phyloP scores from a whole-genome alignment of 352 stramenopile species.

The Phytophthora niederhauseri region DNA sequence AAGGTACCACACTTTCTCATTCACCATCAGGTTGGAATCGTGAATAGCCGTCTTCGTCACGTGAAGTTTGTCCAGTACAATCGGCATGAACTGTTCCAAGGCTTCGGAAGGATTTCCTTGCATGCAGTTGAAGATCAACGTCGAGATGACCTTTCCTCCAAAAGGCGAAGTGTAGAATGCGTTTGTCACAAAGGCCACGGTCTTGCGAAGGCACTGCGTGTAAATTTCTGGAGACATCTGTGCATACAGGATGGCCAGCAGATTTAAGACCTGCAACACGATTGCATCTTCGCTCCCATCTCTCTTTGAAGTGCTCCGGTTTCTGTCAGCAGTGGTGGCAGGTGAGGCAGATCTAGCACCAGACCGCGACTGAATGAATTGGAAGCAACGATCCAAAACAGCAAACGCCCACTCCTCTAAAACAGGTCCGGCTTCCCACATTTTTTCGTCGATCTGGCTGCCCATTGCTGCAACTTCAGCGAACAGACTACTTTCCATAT shows the following conservation, averaged over 20 bases:
- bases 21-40: slow-evolving; percentile 47
- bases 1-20: slow-evolving; percentile 75
- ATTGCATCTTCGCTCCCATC: slow-evolving; percentile 49
- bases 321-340: slow-evolving; percentile 25
- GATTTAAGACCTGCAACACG: slow-evolving; percentile 64
- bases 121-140: slow-evolving; percentile 56
- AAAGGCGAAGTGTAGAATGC: slow-evolving; percentile 70
- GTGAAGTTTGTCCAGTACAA: slow-evolving; percentile 58
- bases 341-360: slow-evolving; percentile 38
- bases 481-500: slow-evolving; percentile 57
- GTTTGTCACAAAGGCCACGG: slow-evolving; percentile 54
- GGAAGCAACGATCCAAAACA: slow-evolving; percentile 67
- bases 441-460: slow-evolving; percentile 46
- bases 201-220: slow-evolving; percentile 56
- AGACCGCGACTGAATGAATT: slow-evolving; percentile 65
- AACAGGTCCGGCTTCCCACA: slow-evolving; percentile 65
- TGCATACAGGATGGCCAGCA: slow-evolving; percentile 62
- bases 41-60: slow-evolving; percentile 41
- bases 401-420: slow-evolving; percentile 73
- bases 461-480: slow-evolving; percentile 35
- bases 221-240: slow-evolving; percentile 76
- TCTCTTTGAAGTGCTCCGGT: slow-evolving; percentile 24
- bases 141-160: slow-evolving; percentile 62
- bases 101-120: slow-evolving; percentile 50
- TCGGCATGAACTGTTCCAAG: slow-evolving; percentile 44